Conservation (phyloP, 768 basidiomycete genomes). For the Suillus subalutaceus region DNA sequence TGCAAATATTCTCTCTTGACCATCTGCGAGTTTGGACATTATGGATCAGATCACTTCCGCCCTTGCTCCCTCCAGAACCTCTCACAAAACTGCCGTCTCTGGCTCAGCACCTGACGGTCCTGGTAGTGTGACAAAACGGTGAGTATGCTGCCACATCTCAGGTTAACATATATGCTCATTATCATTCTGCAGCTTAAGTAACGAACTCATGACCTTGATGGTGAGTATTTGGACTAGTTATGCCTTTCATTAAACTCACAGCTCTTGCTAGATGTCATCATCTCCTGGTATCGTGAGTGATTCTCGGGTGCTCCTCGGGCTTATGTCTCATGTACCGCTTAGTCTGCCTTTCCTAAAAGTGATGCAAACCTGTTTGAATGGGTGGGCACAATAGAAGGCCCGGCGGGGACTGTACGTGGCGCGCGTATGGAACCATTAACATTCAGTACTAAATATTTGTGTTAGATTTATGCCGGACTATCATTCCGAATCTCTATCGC, state of each 20-base stretch:
- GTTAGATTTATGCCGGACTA: constrained; percentile 75
- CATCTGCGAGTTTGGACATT: constrained; percentile 19
- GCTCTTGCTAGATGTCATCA: constrained; percentile 69
- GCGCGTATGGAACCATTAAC: constrained; percentile 9
- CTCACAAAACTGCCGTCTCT: constrained; percentile 59
- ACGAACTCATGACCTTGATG: constrained; percentile 89
- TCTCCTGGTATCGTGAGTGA: constrained; percentile 82
- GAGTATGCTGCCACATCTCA: constrained; percentile 1
- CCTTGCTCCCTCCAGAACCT: constrained; percentile 57
- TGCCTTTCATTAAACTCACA: constrained; percentile 13
- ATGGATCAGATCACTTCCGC: constrained; percentile 79
- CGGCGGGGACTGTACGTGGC: constrained; percentile 66
- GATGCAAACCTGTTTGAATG: constrained; percentile 90
- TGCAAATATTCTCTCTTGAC: constrained; percentile 12
- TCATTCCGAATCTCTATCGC: constrained; percentile 82
- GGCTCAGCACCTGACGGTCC: constrained; percentile 58
- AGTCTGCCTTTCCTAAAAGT: constrained; percentile 90
- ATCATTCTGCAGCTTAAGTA: constrained; percentile 58
- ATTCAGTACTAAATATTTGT: not conserved
- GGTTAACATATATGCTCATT: constrained; percentile 11
- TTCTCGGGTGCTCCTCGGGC: not conserved
- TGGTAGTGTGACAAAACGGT: constrained; percentile 88
- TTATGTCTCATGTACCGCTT: constrained; percentile 9
- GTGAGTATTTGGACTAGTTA: constrained; percentile 42
- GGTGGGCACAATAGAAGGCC: constrained; percentile 87